Evolutionary conservation across 495 filamentous ascomycete species (phyloP).

Genomic region (Zalerion maritima): DNA sequence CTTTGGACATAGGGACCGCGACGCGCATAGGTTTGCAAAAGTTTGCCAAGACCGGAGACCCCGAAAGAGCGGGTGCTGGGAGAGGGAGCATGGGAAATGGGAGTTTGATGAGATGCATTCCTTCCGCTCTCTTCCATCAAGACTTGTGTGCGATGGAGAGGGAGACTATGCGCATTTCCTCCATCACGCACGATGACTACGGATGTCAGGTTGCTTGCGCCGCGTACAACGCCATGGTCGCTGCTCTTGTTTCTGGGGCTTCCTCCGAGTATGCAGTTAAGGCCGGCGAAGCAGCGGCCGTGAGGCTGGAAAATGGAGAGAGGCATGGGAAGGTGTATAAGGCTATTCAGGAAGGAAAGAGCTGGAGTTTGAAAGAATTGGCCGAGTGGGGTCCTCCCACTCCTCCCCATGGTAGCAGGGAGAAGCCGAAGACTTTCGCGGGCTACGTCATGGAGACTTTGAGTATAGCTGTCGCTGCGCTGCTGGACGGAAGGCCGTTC

Average conservation of each 20-base stretch:
- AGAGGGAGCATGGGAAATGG: constrained; percentile 4
- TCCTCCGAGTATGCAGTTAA: constrained; percentile 2
- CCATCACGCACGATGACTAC: constrained; percentile 4
- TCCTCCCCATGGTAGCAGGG: too few species aligned
- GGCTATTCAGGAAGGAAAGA: constrained; percentile 2
- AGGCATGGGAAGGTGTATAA: constrained; percentile 4
- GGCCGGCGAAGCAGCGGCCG: constrained; percentile 6
- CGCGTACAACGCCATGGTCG: constrained; percentile 4
- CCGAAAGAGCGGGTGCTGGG: not conserved
- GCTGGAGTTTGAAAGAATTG: constrained; percentile 4
- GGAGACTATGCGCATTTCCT: constrained; percentile 2
- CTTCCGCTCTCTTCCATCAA: constrained; percentile 1
- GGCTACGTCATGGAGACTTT: constrained; percentile 18
- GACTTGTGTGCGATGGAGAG: not conserved
- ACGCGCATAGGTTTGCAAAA: constrained; percentile 1
- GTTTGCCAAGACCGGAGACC: constrained; percentile 1
- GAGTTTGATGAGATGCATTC: constrained; percentile 3
- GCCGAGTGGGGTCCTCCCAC: constrained; percentile 15
- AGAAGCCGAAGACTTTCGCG: constrained; percentile 8
- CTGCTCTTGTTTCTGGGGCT: not conserved
- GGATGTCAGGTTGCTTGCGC: constrained; percentile 4
- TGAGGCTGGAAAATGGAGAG: constrained; percentile 6
- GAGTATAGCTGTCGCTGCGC: constrained; percentile 13
- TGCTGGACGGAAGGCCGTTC: constrained; percentile 14
- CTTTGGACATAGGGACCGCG: constrained; percentile 1